Conservation (phyloP, 768 basidiomycete species). For the Phlebiopsis flavidoalba region DNA sequence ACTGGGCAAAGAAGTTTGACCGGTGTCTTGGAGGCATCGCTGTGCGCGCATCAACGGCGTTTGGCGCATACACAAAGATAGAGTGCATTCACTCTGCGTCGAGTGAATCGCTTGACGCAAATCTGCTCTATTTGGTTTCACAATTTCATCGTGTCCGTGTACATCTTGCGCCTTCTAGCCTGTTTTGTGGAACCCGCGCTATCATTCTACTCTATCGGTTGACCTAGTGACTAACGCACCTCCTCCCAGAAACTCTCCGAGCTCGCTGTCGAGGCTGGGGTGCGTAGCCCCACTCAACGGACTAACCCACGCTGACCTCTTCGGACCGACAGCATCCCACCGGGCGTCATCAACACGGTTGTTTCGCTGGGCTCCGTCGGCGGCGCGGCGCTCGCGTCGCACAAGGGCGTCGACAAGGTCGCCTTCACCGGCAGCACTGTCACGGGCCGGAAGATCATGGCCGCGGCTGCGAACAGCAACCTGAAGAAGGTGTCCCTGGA, state of each 20-base stretch:
- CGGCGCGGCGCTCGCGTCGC: constrained; percentile 79
- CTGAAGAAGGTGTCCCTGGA: constrained; percentile 96
- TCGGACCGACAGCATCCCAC: constrained; percentile 59
- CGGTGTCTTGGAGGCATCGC: too few relatives aligned
- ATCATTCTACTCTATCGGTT: not conserved
- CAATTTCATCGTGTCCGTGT: too few relatives aligned
- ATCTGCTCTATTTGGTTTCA: too few relatives aligned
- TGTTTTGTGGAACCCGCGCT: not conserved
- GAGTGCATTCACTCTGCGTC: too few relatives aligned
- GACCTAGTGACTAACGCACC: not conserved
- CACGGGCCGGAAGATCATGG: constrained; percentile 87
- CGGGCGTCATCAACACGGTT: constrained; percentile 87
- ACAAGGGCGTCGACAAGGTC: constrained; percentile 87
- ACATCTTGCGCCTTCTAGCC: not conserved
- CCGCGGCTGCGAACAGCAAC: constrained; percentile 89
- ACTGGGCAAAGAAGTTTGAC: too few relatives aligned
- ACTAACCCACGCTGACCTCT: not conserved
- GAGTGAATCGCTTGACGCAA: too few relatives aligned
- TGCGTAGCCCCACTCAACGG: constrained; percentile 26
- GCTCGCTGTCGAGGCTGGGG: constrained; percentile 81
- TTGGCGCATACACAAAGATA: too few relatives aligned
- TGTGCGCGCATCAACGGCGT: too few relatives aligned
- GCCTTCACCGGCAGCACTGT: constrained; percentile 92
- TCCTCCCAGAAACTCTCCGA: constrained; percentile 68
- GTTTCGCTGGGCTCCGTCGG: constrained; percentile 79